Conservation (phyloP, 305 asterid genomes). For the Fraxinus dipetala region DNA sequence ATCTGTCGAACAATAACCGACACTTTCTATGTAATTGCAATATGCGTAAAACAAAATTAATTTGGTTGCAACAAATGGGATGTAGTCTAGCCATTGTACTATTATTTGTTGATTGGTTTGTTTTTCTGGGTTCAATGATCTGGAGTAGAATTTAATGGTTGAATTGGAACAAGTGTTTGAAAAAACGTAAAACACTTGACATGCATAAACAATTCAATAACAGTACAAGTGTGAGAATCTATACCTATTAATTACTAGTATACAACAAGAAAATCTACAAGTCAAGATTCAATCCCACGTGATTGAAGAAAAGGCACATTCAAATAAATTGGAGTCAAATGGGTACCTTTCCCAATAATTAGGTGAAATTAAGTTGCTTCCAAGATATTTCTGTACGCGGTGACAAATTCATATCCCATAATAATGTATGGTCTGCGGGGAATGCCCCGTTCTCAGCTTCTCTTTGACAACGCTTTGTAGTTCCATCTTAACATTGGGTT, state of each 20-base stretch:
- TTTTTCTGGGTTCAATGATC: slow-evolving; percentile 22
- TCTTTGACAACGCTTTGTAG: background rate
- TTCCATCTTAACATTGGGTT: slow-evolving; percentile 52
- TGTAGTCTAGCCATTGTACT: slow-evolving; percentile 16
- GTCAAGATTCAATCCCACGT: background rate
- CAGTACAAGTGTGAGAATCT: background rate
- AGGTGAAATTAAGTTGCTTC: background rate
- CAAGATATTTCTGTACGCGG: background rate
- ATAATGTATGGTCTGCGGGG: background rate
- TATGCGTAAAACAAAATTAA: slow-evolving; percentile 29
- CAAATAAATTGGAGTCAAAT: background rate
- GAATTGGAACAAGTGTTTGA: slow-evolving; percentile 5
- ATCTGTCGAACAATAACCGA: slow-evolving; percentile 30
- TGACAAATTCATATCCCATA: background rate
- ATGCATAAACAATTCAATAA: background rate
- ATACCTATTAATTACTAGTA: background rate
- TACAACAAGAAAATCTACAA: background rate
- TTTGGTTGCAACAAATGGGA: slow-evolving; percentile 29
- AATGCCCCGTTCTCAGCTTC: slow-evolving; percentile 1
- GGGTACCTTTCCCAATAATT: background rate
- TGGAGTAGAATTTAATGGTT: slow-evolving; percentile 29
- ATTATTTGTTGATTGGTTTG: slow-evolving; percentile 36
- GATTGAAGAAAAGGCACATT: background rate
- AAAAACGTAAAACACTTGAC: background rate
- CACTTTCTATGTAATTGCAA: slow-evolving; percentile 23